Percentiles rank a stretch among this genome's conserved stretches.
Conservation (phyloP, 345 rosid species). For the Erysimum cheiranthoides region DNA sequence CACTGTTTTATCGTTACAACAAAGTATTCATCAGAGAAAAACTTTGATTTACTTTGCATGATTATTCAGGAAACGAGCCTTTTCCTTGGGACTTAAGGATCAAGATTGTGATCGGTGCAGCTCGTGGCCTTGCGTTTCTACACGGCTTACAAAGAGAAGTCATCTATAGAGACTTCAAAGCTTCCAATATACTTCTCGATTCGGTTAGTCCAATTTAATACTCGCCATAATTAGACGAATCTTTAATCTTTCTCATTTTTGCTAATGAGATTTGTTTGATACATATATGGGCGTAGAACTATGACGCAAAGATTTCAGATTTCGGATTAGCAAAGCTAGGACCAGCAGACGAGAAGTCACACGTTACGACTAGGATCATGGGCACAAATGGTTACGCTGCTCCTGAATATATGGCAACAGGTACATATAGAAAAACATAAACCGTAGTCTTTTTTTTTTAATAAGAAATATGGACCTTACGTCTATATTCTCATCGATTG, state of each 20-base stretch:
- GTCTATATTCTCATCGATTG: background rate
- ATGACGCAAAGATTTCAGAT: conserved; percentile 68
- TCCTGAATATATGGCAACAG: conserved; percentile 75
- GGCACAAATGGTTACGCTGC: conserved; percentile 64
- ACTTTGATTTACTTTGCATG: background rate
- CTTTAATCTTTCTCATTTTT: background rate
- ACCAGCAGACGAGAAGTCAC: conserved; percentile 61
- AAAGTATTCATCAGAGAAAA: background rate
- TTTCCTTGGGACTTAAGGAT: conserved; percentile 85
- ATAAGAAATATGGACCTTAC: background rate
- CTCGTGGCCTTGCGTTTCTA: conserved; percentile 75
- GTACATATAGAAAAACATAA: conserved; percentile 34
- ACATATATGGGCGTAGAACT: conserved; percentile 45
- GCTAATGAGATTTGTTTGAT: conserved; percentile 18
- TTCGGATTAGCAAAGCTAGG: conserved; percentile 78
- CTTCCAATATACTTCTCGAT: conserved; percentile 82
- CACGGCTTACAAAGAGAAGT: conserved; percentile 75
- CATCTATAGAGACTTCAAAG: conserved; percentile 86
- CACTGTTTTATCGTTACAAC: background rate
- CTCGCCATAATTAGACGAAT: background rate
- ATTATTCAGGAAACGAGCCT: conserved; percentile 55
- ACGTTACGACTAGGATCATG: conserved; percentile 79
- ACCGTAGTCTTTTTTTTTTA: background rate
- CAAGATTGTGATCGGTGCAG: conserved; percentile 79
- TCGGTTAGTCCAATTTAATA: conserved; percentile 54